phyloP scores from a whole-genome alignment of 208 protist species.

The Trypanosomatidae sp. region DNA sequence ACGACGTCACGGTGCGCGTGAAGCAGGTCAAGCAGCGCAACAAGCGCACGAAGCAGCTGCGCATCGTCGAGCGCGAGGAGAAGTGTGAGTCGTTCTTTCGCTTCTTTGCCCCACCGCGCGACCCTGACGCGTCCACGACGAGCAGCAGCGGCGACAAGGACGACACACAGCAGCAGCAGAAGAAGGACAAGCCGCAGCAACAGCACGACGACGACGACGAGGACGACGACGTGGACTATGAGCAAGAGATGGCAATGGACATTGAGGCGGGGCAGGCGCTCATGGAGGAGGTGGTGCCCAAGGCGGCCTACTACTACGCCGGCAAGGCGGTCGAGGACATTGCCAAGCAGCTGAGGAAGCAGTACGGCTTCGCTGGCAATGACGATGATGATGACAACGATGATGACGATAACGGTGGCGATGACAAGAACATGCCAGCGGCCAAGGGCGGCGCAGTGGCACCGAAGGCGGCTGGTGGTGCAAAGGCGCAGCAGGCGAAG shows the following conservation, averaged over 20 bases:
- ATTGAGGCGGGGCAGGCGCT: constrained; percentile 63
- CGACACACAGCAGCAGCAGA: no score
- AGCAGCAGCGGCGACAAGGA: constrained; percentile 5
- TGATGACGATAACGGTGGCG: constrained; percentile 39
- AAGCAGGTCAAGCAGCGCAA: constrained; percentile 86
- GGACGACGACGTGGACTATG: constrained; percentile 29
- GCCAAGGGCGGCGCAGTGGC: not conserved
- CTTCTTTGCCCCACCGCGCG: constrained; percentile 80
- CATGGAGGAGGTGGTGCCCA: constrained; percentile 62
- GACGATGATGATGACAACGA: constrained; percentile 40
- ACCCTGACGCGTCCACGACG: constrained; percentile 9
- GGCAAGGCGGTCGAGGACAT: constrained; percentile 66
- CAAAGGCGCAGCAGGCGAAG: constrained; percentile 3
- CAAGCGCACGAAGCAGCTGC: constrained; percentile 74
- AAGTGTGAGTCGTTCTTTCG: constrained; percentile 86
- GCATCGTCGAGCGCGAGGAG: constrained; percentile 73
- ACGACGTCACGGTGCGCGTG: constrained; percentile 74
- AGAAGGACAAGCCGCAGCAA: no score
- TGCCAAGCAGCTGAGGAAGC: constrained; percentile 14
- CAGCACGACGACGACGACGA: constrained; percentile 47
- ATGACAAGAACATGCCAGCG: constrained; percentile 10
- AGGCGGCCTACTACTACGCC: constrained; percentile 84
- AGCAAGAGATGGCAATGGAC: constrained; percentile 68
- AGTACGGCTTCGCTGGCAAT: constrained; percentile 15
- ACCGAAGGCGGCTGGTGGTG: constrained; percentile 1